Percentiles rank a stretch among this genome's conserved stretches.
These are phyloP conservation scores for Colletotrichum coccodes DNA, from an alignment of 2,329 filamentous ascomycete genomes.

Conservation along the genomic window DNA sequence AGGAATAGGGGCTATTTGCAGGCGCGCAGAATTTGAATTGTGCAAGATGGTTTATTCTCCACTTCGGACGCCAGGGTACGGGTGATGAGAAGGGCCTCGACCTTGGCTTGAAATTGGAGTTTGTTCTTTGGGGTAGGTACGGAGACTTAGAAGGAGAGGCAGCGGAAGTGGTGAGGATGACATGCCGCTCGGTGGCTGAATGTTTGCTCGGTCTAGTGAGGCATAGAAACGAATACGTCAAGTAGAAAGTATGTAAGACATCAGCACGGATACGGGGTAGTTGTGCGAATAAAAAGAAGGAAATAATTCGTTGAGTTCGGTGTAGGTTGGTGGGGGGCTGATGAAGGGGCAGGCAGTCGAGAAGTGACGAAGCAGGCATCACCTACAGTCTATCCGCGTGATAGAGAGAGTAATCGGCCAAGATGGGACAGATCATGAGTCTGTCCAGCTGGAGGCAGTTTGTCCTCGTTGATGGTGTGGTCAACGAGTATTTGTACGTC, in stretches of 20 bases:
- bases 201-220: not conserved
- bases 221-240: not conserved
- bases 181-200: not conserved
- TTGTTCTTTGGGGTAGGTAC: conserved; percentile 1
- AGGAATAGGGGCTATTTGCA: conserved; percentile 20
- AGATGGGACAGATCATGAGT: not conserved
- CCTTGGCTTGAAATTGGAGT: not conserved
- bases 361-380: not conserved
- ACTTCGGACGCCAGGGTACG: conserved; percentile 1
- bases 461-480: not conserved
- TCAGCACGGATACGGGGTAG: not conserved
- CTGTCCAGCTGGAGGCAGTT: not conserved
- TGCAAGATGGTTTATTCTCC: conserved; percentile 9
- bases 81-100: conserved; percentile 1
- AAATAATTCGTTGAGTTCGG: not conserved
- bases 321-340: not conserved
- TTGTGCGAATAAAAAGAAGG: too few relatives aligned
- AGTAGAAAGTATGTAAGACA: not conserved
- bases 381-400: not conserved
- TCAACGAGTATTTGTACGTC: not conserved
- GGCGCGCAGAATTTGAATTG: not conserved
- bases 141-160: not conserved
- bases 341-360: not conserved
- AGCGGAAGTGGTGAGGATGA: not conserved
- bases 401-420: not conserved